Evolutionary conservation across 176 grass and related monocot species (phyloP).

Genomic region (Bolboschoenus planiculmis): DNA sequence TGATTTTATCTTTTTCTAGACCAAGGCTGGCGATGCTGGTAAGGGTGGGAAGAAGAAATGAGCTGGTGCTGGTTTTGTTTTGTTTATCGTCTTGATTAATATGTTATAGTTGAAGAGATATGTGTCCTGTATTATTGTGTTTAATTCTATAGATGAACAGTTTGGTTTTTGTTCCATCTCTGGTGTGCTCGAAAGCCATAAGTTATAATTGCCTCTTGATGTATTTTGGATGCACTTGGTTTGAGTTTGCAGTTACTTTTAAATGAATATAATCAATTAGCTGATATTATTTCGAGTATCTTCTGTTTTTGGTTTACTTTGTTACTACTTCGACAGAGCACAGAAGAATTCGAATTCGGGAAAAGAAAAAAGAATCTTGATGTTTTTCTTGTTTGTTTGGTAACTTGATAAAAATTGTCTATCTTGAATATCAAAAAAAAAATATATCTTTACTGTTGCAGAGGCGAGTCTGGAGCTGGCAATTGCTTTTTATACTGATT

Average conservation of each 20-base stretch:
- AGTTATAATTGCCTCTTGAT: neutral
- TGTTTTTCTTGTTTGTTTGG: neutral
- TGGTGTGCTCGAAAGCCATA: neutral
- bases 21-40: constrained; percentile 13
- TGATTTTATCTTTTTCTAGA: neutral
- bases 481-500: neutral
- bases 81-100: neutral
- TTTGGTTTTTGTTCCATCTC: neutral
- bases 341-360: neutral
- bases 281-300: neutral
- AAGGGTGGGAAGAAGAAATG: constrained; percentile 9
- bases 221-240: neutral
- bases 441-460: no score
- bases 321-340: neutral
- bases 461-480: neutral
- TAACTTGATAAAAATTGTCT: no score
- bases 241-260: neutral
- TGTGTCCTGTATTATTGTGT: neutral
- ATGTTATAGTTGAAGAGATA: neutral
- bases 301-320: neutral
- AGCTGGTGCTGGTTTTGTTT: neutral
- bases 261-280: neutral
- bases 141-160: constrained; percentile 5
- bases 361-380: no score
- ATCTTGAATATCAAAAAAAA: no score